Conservation (phyloP, 2,329 filamentous ascomycete species). For the Aspergillus neoniger region DNA sequence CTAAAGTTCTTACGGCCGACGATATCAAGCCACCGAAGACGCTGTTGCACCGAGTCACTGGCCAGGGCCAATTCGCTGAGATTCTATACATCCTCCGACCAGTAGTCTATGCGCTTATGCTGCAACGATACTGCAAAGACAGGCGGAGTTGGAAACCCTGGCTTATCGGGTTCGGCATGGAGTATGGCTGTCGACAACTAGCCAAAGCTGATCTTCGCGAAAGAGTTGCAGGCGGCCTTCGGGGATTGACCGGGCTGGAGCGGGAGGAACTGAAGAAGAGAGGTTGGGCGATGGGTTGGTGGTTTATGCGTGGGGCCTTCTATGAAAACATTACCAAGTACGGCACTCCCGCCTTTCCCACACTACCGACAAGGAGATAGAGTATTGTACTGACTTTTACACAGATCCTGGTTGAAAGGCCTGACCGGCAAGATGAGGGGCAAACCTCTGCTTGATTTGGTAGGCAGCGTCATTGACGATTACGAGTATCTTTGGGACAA, state of each 20-base stretch:
- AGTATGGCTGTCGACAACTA: constrained; percentile 86
- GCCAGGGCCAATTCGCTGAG: constrained; percentile 82
- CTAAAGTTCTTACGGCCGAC: constrained; percentile 89
- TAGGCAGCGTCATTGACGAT: constrained; percentile 86
- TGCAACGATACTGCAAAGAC: constrained; percentile 71
- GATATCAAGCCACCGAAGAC: constrained; percentile 91
- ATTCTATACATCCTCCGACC: constrained; percentile 89
- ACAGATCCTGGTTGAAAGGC: constrained; percentile 64
- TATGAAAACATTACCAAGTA: constrained; percentile 85
- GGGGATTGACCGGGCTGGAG: constrained; percentile 80
- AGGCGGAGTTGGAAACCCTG: constrained; percentile 88
- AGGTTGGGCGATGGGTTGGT: constrained; percentile 91
- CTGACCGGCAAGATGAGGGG: constrained; percentile 70
- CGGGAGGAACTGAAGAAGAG: constrained; percentile 85
- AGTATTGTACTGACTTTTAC: constrained; percentile 26
- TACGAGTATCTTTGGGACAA: constrained; percentile 98
- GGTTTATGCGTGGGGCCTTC: constrained; percentile 93
- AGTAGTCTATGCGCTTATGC: constrained; percentile 78
- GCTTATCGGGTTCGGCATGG: constrained; percentile 80
- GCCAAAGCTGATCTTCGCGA: constrained; percentile 66
- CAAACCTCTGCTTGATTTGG: constrained; percentile 74
- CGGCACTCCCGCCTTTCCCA: constrained; percentile 24
- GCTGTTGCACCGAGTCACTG: constrained; percentile 71
- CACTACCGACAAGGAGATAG: not conserved
- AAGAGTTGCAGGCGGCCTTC: constrained; percentile 67